A percentile compares a stretch with the other conserved stretches of the same genome.
Conservation (phyloP, 345 rosid genomes). For the Eucalyptus pauciflora region DNA sequence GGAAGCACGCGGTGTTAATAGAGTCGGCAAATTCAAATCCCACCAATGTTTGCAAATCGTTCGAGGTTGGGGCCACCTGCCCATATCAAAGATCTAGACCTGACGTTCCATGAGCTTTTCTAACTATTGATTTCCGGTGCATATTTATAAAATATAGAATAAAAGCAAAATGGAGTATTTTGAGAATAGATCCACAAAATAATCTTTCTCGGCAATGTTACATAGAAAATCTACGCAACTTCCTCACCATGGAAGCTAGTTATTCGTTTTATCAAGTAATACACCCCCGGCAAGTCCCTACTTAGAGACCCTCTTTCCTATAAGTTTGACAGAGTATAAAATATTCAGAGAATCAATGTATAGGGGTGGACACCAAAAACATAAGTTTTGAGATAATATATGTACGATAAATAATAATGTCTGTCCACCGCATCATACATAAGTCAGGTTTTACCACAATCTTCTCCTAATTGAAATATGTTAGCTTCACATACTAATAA, state of each 20-base stretch:
- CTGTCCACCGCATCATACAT: background rate
- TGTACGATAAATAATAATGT: background rate
- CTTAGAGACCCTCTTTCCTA: background rate
- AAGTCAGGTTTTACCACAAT: background rate
- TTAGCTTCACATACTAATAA: too few relatives aligned
- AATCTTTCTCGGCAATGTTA: background rate
- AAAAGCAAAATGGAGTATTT: background rate
- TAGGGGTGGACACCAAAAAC: background rate
- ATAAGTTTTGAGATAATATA: background rate
- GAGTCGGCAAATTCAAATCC: background rate
- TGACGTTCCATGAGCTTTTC: background rate
- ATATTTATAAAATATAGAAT: background rate
- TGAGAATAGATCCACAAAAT: background rate
- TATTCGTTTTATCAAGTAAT: background rate
- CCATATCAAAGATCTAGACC: background rate
- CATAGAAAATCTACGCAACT: background rate
- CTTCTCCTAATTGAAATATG: background rate
- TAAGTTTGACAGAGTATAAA: background rate
- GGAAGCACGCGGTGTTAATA: background rate
- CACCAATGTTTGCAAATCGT: background rate
- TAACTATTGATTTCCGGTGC: background rate
- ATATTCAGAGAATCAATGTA: background rate
- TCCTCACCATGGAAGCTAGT: background rate
- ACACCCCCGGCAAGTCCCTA: background rate
- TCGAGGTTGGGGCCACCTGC: background rate